phyloP scores from a whole-genome alignment of 2,329 filamentous ascomycete species.

The Sporothrix phasma region DNA sequence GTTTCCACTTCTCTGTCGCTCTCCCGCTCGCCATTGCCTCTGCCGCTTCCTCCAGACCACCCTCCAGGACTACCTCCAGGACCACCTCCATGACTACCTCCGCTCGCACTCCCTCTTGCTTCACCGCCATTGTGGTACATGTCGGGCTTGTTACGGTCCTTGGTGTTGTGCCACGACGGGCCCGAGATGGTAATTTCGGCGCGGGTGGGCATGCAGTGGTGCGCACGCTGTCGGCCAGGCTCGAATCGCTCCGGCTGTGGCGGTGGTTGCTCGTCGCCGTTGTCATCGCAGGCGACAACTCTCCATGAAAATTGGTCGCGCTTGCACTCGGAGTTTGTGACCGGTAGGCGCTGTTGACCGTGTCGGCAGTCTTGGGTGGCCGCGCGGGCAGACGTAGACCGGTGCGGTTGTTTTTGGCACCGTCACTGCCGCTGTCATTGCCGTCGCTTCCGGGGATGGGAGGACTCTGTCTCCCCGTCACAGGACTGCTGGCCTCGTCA shows the following conservation, averaged over 20 bases:
- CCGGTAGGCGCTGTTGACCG: too few species aligned
- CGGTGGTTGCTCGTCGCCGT: not conserved
- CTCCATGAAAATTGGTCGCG: not conserved
- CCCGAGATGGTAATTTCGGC: not conserved
- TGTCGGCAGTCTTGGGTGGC: too few species aligned
- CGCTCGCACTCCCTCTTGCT: too few species aligned
- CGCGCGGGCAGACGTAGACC: too few species aligned
- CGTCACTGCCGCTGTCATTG: not conserved
- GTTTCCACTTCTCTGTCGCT: too few species aligned
- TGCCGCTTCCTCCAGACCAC: too few species aligned
- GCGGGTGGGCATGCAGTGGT: not conserved
- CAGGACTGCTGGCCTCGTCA: not conserved
- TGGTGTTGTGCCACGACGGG: not conserved
- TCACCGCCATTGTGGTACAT: too few species aligned
- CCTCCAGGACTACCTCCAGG: too few species aligned
- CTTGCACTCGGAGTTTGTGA: not conserved
- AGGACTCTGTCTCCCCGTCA: not conserved
- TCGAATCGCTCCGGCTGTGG: conserved; percentile 7
- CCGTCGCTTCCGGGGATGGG: not conserved
- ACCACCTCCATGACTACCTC: too few species aligned
- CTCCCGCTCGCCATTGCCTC: too few species aligned
- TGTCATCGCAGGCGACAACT: too few species aligned
- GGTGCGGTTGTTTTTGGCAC: too few species aligned
- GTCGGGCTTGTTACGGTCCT: not conserved
- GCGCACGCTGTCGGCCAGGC: not conserved